A percentile compares a stretch with the other conserved stretches of the same genome.
Evolutionary conservation across 768 basidiomycete genomes (phyloP).

Genomic region (Trametes punicea): DNA sequence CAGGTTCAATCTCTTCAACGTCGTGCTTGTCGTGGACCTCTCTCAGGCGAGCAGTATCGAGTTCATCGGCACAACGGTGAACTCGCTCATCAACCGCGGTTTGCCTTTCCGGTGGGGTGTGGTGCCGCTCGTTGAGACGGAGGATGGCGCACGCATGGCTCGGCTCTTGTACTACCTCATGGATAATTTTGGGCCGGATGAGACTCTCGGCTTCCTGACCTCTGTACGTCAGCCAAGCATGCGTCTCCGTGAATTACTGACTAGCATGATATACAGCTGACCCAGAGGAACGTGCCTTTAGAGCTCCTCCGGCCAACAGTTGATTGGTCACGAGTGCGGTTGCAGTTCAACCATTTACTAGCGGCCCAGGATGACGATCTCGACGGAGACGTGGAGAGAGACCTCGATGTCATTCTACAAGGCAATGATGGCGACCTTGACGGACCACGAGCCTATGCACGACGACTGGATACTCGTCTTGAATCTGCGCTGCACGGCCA

Average conservation of each 20-base stretch:
- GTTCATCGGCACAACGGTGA: conserved; percentile 62
- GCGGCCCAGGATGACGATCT: conserved; percentile 29
- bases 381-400: conserved; percentile 17
- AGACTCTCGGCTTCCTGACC: conserved; percentile 57
- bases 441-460: conserved; percentile 49
- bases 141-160: conserved; percentile 63
- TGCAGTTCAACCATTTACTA: conserved; percentile 38
- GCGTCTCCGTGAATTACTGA: neutral
- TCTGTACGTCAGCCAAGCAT: neutral
- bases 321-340: conserved; percentile 42
- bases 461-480: conserved; percentile 52
- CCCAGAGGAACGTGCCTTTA: conserved; percentile 33
- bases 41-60: conserved; percentile 56
- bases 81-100: conserved; percentile 65
- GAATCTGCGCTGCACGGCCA: conserved; percentile 49
- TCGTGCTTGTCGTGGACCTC: conserved; percentile 79
- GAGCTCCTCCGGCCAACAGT: conserved; percentile 33
- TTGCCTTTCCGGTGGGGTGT: conserved; percentile 85
- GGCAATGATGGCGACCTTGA: conserved; percentile 32
- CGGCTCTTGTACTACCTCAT: conserved; percentile 66
- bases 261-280: conserved; percentile 31
- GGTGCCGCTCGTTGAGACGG: conserved; percentile 64
- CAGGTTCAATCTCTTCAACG: conserved; percentile 78
- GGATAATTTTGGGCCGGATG: conserved; percentile 56
- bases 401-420: conserved; percentile 41